Evolutionary conservation across 2,329 filamentous ascomycete species (phyloP).

Genomic region (Exophiala lecanii-corni): DNA sequence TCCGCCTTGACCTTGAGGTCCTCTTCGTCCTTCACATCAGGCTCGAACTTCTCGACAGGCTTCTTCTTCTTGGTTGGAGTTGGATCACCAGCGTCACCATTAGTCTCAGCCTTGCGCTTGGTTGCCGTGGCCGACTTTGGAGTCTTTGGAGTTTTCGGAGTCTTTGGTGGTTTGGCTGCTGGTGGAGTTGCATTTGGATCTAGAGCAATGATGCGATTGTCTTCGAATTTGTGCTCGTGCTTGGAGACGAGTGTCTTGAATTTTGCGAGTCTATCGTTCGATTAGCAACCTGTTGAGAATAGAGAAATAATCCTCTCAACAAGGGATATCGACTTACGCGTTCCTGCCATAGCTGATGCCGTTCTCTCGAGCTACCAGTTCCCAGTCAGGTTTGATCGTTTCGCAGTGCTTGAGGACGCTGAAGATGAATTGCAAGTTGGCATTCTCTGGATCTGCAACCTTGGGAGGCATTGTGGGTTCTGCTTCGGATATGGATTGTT

Average conservation of each 20-base stretch:
- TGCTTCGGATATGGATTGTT: not conserved
- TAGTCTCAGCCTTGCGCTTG: slow-evolving; percentile 2
- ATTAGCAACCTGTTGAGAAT: not conserved
- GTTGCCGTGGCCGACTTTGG: not conserved
- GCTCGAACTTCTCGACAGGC: not conserved
- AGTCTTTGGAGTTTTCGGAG: slow-evolving; percentile 3
- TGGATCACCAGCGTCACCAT: not conserved
- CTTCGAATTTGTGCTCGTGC: slow-evolving; percentile 6
- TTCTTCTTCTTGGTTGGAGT: slow-evolving; percentile 7
- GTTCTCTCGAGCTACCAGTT: slow-evolving; percentile 16
- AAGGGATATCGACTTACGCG: slow-evolving; percentile 13
- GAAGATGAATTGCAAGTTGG: slow-evolving; percentile 13
- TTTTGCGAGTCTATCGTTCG: not conserved
- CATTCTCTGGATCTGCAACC: not conserved
- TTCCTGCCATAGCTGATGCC: slow-evolving; percentile 18
- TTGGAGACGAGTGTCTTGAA: slow-evolving; percentile 9
- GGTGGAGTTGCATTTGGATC: not conserved
- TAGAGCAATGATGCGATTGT: not conserved
- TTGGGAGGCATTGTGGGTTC: slow-evolving; percentile 13
- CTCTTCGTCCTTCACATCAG: not conserved
- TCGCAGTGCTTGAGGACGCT: slow-evolving; percentile 16
- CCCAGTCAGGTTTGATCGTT: slow-evolving; percentile 17
- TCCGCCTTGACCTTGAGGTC: not conserved
- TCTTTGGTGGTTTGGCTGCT: not conserved
- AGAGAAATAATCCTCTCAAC: not conserved